Conservation (phyloP, 257 asterid genomes). For the Solanum bulbocastanum region DNA sequence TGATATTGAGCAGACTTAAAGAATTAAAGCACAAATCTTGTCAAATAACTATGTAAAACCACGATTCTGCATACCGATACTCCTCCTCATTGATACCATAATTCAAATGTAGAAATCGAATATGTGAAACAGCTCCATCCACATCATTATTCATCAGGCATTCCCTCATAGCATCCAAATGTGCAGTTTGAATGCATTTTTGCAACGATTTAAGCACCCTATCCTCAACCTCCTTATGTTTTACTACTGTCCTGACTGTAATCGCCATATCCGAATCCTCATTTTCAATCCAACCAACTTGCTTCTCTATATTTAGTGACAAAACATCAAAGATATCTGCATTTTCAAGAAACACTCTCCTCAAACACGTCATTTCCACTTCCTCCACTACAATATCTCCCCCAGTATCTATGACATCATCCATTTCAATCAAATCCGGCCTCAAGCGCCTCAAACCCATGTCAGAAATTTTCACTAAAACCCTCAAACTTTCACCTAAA, state of each 20-base stretch:
- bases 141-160: conserved; percentile 46
- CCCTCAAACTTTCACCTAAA: conserved; percentile 31
- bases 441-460: conserved; percentile 60
- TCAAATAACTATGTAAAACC: neutral
- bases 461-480: conserved; percentile 40
- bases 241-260: conserved; percentile 36
- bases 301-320: conserved; percentile 67
- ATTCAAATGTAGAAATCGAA: conserved; percentile 68
- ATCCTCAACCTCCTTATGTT: conserved; percentile 37
- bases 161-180: conserved; percentile 65
- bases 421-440: conserved; percentile 46
- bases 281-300: conserved; percentile 35
- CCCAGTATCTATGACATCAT: conserved; percentile 10
- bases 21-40: neutral
- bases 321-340: conserved; percentile 58
- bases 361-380: conserved; percentile 50
- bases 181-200: conserved; percentile 65
- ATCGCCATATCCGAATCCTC: conserved; percentile 56
- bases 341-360: conserved; percentile 45
- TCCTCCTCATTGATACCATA: conserved; percentile 61
- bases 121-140: conserved; percentile 53
- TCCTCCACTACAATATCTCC: conserved; percentile 25
- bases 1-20: neutral
- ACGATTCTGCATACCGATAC: conserved; percentile 53
- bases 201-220: conserved; percentile 47